Evolutionary conservation across 495 filamentous ascomycete genomes (phyloP).

Genomic region (Terfezia boudieri): DNA sequence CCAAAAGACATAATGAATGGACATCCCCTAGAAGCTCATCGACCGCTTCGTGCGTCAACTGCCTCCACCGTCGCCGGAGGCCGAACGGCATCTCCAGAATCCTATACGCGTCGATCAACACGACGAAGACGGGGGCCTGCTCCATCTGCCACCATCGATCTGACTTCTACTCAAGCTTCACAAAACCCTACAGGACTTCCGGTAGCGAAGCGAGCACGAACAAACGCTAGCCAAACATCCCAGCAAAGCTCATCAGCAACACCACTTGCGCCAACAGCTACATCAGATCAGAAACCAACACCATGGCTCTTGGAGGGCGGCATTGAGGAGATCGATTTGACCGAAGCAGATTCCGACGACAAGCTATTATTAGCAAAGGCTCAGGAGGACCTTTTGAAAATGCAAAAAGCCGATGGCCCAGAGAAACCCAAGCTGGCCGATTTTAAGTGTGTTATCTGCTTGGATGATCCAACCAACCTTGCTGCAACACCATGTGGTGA

Average conservation of each 20-base stretch:
- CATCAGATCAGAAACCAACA: too few species aligned
- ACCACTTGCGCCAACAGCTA: too few species aligned
- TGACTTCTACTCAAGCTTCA: not conserved
- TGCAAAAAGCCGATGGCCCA: conserved; percentile 24
- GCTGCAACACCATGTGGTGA: conserved; percentile 62
- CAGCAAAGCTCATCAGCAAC: conserved; percentile 4
- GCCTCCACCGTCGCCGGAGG: conserved; percentile 18
- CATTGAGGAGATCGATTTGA: conserved; percentile 34
- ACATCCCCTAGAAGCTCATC: too few species aligned
- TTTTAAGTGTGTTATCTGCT: conserved; percentile 58
- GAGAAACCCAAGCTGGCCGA: conserved; percentile 30
- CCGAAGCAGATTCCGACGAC: conserved; percentile 28
- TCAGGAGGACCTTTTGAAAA: conserved; percentile 26
- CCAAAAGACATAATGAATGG: too few species aligned
- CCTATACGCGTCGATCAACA: conserved; percentile 1
- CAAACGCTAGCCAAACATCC: conserved; percentile 1
- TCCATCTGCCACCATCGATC: not conserved
- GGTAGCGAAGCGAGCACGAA: conserved; percentile 14
- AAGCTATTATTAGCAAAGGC: conserved; percentile 27
- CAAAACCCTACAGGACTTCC: too few species aligned
- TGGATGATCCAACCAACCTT: conserved; percentile 46
- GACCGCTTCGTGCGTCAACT: conserved; percentile 10
- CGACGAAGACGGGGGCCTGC: conserved; percentile 7
- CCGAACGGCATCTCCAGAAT: conserved; percentile 2
- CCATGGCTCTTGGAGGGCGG: not conserved